These are phyloP conservation scores for Fusarium irregulare DNA, from an alignment of 2,329 filamentous ascomycete genomes.

Conservation along the genomic window DNA sequence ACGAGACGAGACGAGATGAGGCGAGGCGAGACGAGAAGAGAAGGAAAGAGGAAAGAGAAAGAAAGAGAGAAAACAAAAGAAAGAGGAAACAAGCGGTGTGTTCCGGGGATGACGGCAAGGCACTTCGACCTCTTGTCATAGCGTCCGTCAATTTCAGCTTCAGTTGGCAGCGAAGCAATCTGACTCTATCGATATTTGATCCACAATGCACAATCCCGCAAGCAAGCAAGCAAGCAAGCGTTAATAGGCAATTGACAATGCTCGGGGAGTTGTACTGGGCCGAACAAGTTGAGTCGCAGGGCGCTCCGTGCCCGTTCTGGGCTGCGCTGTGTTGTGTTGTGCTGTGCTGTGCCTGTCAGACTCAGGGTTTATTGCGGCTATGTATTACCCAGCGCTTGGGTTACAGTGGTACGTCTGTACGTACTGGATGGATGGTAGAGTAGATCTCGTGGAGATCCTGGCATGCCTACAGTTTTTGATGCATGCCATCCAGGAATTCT, in stretches of 20 bases:
- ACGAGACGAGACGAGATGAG: slow-evolving; percentile 16
- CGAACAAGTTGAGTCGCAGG: slow-evolving; percentile 3
- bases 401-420: not conserved
- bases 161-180: slow-evolving; percentile 2
- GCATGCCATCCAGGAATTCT: slow-evolving; percentile 40
- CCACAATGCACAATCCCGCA: not conserved
- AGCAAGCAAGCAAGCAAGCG: not conserved
- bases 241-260: not conserved
- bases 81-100: slow-evolving; percentile 36
- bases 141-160: slow-evolving; percentile 34
- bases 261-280: not conserved
- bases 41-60: slow-evolving; percentile 6
- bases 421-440: slow-evolving; percentile 10
- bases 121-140: slow-evolving; percentile 15
- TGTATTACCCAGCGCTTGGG: slow-evolving; percentile 28
- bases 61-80: slow-evolving; percentile 19
- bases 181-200: slow-evolving; percentile 4
- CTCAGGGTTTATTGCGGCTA: not conserved
- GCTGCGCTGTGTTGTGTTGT: not conserved
- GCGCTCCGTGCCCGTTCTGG: not conserved
- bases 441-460: slow-evolving; percentile 45
- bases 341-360: slow-evolving; percentile 19
- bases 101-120: slow-evolving; percentile 22
- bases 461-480: slow-evolving; percentile 36
- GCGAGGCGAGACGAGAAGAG: slow-evolving; percentile 10